These are phyloP conservation scores for Andalucia godoyi DNA, from an alignment of 78 protist genomes.

Conservation along the genomic window DNA sequence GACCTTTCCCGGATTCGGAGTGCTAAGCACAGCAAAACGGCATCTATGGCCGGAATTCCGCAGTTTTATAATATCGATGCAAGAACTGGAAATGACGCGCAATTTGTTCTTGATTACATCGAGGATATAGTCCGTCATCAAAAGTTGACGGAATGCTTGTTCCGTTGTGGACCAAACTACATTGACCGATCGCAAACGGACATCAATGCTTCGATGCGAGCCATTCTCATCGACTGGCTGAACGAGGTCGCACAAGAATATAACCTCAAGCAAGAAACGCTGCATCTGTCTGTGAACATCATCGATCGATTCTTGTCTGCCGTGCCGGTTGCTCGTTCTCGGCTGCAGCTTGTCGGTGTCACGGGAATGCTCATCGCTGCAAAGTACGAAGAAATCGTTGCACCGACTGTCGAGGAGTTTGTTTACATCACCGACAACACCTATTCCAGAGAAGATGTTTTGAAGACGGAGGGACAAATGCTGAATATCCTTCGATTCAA, in stretches of 20 bases:
- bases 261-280: constrained; percentile 51
- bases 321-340: constrained; percentile 24
- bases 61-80: too few relatives aligned
- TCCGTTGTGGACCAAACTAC: too few relatives aligned
- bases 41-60: too few relatives aligned
- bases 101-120: too few relatives aligned
- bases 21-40: too few relatives aligned
- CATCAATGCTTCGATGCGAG: constrained; percentile 54
- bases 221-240: constrained; percentile 74
- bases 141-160: too few relatives aligned
- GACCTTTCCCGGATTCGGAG: too few relatives aligned
- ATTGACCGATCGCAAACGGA: constrained; percentile 22
- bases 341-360: constrained; percentile 78
- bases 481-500: constrained; percentile 11
- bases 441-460: constrained; percentile 10
- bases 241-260: constrained; percentile 53
- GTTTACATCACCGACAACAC: constrained; percentile 33
- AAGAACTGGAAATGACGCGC: too few relatives aligned
- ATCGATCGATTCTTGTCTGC: constrained; percentile 74
- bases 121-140: too few relatives aligned
- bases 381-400: constrained; percentile 25
- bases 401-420: constrained; percentile 31
- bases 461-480: constrained; percentile 3
- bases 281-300: constrained; percentile 70
- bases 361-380: constrained; percentile 52